phyloP scores from a whole-genome alignment of 73 alveolate genomes.

The Tetrahymena elliotti region DNA sequence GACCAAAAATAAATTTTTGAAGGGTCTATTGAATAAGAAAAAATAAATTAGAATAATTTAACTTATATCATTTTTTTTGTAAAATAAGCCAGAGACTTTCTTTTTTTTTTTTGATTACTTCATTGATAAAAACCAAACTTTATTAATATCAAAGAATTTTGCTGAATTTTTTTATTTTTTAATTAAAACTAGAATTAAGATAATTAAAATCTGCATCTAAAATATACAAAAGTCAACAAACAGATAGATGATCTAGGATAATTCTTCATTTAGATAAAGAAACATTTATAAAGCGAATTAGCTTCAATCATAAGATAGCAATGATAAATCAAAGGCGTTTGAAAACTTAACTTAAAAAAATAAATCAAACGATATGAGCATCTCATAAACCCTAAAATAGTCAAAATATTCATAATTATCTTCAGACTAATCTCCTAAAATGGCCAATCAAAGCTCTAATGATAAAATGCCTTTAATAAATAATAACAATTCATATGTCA shows the following conservation, averaged over 20 bases:
- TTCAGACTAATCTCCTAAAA: background rate
- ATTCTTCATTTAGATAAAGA: background rate
- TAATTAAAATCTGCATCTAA: background rate
- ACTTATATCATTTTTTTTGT: background rate
- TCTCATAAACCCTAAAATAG: too few species aligned
- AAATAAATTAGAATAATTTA: background rate
- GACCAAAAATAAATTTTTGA: background rate
- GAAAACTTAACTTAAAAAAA: background rate
- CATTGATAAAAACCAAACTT: background rate
- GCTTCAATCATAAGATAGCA: background rate
- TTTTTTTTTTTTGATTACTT: too few species aligned
- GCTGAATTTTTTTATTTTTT: background rate
- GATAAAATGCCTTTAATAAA: background rate
- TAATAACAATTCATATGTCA: background rate
- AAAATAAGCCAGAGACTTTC: background rate
- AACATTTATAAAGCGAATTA: background rate
- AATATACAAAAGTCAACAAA: background rate
- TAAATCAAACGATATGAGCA: background rate
- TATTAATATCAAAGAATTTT: background rate
- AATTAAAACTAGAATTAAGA: background rate
- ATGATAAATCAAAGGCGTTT: background rate
- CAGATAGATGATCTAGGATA: background rate
- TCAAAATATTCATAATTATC: background rate
- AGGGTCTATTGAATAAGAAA: background rate
- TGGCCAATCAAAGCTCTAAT: background rate